phyloP scores from a whole-genome alignment of 2,329 filamentous ascomycete species.

The Sporothrix schenckii region DNA sequence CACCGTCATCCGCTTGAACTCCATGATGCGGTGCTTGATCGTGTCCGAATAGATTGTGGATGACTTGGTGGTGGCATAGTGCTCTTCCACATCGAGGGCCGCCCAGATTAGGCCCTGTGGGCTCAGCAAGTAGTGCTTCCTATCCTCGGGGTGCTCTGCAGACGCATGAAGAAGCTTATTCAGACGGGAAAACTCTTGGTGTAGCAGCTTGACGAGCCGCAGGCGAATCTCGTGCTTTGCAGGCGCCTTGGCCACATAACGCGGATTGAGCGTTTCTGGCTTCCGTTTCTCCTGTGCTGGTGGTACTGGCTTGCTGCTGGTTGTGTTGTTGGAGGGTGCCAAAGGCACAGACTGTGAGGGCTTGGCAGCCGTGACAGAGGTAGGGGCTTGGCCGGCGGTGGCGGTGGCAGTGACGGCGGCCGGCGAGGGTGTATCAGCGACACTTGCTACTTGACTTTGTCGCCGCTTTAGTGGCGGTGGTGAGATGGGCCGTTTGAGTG shows the following conservation, averaged over 20 bases:
- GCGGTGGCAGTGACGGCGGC: background rate
- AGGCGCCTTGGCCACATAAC: constrained; percentile 62
- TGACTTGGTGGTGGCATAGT: constrained; percentile 66
- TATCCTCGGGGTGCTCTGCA: constrained; percentile 49
- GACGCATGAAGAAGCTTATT: constrained; percentile 64
- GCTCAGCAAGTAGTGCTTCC: constrained; percentile 59
- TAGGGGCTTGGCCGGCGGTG: background rate
- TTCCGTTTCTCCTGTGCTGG: constrained; percentile 39
- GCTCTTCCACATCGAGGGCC: constrained; percentile 78
- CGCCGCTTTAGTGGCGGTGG: background rate
- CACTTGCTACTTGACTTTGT: background rate
- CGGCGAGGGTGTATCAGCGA: background rate
- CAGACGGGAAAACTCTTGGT: constrained; percentile 66
- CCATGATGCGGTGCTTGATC: constrained; percentile 78
- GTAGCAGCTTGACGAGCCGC: constrained; percentile 63
- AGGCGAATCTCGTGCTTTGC: constrained; percentile 60
- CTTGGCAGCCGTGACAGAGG: background rate
- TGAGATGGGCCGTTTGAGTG: constrained; percentile 4
- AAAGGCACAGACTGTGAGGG: background rate
- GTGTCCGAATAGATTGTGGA: constrained; percentile 74
- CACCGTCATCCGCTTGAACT: constrained; percentile 73
- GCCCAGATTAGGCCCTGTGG: constrained; percentile 69
- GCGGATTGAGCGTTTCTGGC: constrained; percentile 66
- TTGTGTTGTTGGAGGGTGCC: background rate
- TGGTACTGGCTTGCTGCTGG: background rate